Conservation (phyloP, 805 yeast species). For the Suhomyces tanzawaensis region DNA sequence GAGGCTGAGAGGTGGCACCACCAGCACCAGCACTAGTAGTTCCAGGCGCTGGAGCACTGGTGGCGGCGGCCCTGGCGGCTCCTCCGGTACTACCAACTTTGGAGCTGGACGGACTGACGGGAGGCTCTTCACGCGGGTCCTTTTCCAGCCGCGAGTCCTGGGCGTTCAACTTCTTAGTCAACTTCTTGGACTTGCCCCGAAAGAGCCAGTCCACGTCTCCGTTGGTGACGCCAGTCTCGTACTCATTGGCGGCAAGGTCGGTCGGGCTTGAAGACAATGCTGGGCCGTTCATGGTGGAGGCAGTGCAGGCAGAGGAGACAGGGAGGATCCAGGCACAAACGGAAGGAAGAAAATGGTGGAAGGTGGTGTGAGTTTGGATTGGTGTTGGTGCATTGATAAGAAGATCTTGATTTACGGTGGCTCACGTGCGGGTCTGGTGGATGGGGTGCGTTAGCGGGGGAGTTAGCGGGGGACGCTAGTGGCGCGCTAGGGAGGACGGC, state of each 20-base stretch:
- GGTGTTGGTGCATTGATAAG: too few relatives aligned
- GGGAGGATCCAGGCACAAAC: too few relatives aligned
- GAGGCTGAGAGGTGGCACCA: neutral
- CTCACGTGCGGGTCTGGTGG: too few relatives aligned
- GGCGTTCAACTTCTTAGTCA: slow-evolving; percentile 42
- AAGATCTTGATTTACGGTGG: too few relatives aligned
- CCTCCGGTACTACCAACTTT: neutral
- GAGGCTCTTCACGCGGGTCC: neutral
- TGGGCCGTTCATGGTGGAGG: neutral
- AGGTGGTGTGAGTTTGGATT: too few relatives aligned
- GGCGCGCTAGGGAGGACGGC: too few relatives aligned
- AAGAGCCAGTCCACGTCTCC: slow-evolving; percentile 86
- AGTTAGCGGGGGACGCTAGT: too few relatives aligned
- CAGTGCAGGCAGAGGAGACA: neutral
- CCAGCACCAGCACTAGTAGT: neutral
- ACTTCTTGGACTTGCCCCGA: slow-evolving; percentile 67
- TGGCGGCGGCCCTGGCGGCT: neutral
- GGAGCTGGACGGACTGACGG: neutral
- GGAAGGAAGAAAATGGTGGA: neutral
- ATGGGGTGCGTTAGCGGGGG: too few relatives aligned
- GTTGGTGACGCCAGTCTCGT: slow-evolving; percentile 56
- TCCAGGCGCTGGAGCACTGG: neutral
- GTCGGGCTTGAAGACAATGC: neutral
- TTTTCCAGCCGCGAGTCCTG: neutral
- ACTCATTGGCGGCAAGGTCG: slow-evolving; percentile 1